These are phyloP conservation scores for Neurospora tetraspora DNA, from an alignment of 495 filamentous ascomycete species.

Conservation along the genomic window DNA sequence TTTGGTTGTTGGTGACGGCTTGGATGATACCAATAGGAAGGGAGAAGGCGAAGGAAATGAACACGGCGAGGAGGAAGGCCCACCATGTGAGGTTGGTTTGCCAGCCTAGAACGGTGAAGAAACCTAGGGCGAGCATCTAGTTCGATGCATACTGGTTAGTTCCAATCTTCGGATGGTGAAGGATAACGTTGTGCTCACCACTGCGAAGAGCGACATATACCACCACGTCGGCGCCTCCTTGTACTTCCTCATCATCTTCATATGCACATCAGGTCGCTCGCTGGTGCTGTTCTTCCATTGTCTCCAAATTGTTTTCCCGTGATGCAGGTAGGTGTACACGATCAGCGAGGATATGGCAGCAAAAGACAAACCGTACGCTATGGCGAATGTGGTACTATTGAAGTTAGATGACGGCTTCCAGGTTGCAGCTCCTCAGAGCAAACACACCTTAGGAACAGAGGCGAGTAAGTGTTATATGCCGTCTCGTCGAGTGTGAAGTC, in stretches of 20 bases:
- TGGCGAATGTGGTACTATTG: conserved; percentile 46
- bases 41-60: conserved; percentile 43
- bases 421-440: no score
- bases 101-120: conserved; percentile 54
- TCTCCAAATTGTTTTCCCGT: conserved; percentile 52
- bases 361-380: conserved; percentile 62
- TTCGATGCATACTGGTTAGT: conserved; percentile 9
- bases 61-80: conserved; percentile 57
- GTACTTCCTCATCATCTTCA: conserved; percentile 51
- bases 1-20: conserved; percentile 58
- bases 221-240: conserved; percentile 49
- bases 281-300: conserved; percentile 49
- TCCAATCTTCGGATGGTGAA: conserved; percentile 5
- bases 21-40: conserved; percentile 51
- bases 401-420: not conserved
- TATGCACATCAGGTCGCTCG: conserved; percentile 49
- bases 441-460: conserved; percentile 54
- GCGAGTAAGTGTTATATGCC: conserved; percentile 51
- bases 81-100: conserved; percentile 57
- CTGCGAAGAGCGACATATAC: conserved; percentile 40
- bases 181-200: conserved; percentile 20
- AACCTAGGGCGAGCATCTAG: conserved; percentile 50
- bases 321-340: conserved; percentile 54
- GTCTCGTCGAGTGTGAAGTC: conserved; percentile 42
- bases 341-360: conserved; percentile 58